Percentiles rank a stretch among this genome's conserved stretches.
These are phyloP conservation scores for Phytophthora tentaculata DNA, from an alignment of 352 stramenopile species.

Conservation along the genomic window DNA sequence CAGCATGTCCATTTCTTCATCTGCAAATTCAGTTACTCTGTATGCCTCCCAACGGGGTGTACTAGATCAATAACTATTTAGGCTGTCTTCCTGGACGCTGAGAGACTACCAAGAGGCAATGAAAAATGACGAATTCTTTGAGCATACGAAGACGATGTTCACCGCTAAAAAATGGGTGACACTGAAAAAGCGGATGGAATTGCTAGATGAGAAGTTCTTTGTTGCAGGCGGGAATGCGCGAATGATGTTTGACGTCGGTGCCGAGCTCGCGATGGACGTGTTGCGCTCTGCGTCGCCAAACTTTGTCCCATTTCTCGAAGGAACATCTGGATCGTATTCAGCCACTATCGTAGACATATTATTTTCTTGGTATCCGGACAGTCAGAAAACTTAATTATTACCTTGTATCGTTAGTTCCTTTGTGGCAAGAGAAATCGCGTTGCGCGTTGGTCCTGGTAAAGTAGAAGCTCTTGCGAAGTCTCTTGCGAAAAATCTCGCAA, in stretches of 20 bases:
- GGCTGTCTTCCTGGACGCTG: neutral
- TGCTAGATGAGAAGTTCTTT: neutral
- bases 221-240: neutral
- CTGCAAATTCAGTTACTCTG: neutral
- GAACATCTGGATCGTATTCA: neutral
- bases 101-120: neutral
- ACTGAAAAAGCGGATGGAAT: neutral
- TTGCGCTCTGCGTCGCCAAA: neutral
- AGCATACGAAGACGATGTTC: neutral
- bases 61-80: neutral
- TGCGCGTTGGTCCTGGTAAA: neutral
- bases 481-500: neutral
- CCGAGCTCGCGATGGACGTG: neutral
- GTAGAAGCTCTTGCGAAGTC: neutral
- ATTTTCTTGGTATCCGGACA: neutral
- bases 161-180: neutral
- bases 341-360: neutral
- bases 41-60: neutral
- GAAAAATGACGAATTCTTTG: neutral
- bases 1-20: neutral
- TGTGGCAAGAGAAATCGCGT: neutral
- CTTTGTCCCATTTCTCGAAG: neutral
- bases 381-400: neutral
- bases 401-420: neutral
- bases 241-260: neutral